Conservation (phyloP, 306 rosid species). For the Medicago lupulina region DNA sequence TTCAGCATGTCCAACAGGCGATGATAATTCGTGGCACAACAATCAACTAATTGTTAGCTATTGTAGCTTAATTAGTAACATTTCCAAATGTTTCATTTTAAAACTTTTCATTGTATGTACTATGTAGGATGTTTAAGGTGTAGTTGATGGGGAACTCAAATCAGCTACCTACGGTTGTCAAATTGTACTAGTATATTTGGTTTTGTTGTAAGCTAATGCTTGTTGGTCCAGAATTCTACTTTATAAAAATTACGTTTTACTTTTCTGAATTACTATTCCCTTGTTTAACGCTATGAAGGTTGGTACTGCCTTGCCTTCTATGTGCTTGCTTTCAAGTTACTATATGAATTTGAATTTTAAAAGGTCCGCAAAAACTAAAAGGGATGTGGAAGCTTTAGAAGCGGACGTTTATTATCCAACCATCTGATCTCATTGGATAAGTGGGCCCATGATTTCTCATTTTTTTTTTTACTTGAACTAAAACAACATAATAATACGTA, state of each 20-base stretch:
- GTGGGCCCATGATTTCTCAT: slow-evolving; percentile 48
- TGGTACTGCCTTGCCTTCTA: not conserved
- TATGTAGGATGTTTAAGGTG: slow-evolving; percentile 43
- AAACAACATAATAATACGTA: slow-evolving; percentile 11
- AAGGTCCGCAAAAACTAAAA: slow-evolving; percentile 24
- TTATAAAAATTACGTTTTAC: not conserved
- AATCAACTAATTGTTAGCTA: slow-evolving; percentile 36
- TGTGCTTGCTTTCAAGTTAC: slow-evolving; percentile 1
- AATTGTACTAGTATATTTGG: slow-evolving; percentile 40
- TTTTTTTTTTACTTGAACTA: not conserved
- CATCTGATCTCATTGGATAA: slow-evolving; percentile 38
- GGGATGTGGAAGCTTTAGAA: slow-evolving; percentile 20
- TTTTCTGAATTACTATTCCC: not conserved
- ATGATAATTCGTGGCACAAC: slow-evolving; percentile 46
- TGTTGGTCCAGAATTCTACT: slow-evolving; percentile 31
- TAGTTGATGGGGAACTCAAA: slow-evolving; percentile 37
- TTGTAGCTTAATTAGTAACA: slow-evolving; percentile 45
- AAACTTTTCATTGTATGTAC: slow-evolving; percentile 45
- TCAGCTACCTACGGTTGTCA: slow-evolving; percentile 36
- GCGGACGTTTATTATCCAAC: slow-evolving; percentile 49
- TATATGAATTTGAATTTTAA: slow-evolving; percentile 13
- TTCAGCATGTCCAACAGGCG: slow-evolving; percentile 88
- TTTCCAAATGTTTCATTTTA: slow-evolving; percentile 44
- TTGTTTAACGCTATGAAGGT: not conserved
- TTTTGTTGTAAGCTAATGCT: slow-evolving; percentile 33